Conservation (phyloP, 2,329 filamentous ascomycete species). For the Epicoccum sorghinum region DNA sequence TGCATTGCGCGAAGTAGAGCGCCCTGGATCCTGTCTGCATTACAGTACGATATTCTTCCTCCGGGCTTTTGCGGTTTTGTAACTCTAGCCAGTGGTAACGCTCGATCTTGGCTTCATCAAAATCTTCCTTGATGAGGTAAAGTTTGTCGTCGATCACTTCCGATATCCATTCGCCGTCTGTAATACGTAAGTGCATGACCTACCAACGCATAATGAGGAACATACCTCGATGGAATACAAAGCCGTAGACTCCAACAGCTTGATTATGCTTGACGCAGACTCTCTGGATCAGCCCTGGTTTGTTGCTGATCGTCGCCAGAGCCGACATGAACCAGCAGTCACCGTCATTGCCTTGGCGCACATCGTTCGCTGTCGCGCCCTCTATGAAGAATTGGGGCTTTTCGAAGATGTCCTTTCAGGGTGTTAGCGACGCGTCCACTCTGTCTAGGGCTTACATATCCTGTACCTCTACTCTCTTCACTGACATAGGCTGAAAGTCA, state of each 20-base stretch:
- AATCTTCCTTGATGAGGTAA: slow-evolving; percentile 80
- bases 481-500: slow-evolving; percentile 68
- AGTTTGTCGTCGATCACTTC: slow-evolving; percentile 92
- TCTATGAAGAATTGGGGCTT: slow-evolving; percentile 78
- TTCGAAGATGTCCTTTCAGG: slow-evolving; percentile 76
- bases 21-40: slow-evolving; percentile 79
- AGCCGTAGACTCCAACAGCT: slow-evolving; percentile 80
- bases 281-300: slow-evolving; percentile 71
- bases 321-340: slow-evolving; percentile 90
- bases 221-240: slow-evolving; percentile 75
- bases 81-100: slow-evolving; percentile 76
- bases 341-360: slow-evolving; percentile 77
- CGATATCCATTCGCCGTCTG: slow-evolving; percentile 88
- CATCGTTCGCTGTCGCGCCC: slow-evolving; percentile 76
- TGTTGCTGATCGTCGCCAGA: slow-evolving; percentile 76
- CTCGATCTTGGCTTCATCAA: slow-evolving; percentile 75
- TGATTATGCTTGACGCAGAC: slow-evolving; percentile 77
- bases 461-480: slow-evolving; percentile 69
- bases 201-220: background rate
- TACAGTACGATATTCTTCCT: slow-evolving; percentile 69
- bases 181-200: slow-evolving; percentile 28
- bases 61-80: slow-evolving; percentile 71
- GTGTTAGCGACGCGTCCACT: slow-evolving; percentile 19
- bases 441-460: background rate
- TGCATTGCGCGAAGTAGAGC: slow-evolving; percentile 78